Conservation (phyloP, 2,329 filamentous ascomycete species). For the Dactylonectria estremocensis region DNA sequence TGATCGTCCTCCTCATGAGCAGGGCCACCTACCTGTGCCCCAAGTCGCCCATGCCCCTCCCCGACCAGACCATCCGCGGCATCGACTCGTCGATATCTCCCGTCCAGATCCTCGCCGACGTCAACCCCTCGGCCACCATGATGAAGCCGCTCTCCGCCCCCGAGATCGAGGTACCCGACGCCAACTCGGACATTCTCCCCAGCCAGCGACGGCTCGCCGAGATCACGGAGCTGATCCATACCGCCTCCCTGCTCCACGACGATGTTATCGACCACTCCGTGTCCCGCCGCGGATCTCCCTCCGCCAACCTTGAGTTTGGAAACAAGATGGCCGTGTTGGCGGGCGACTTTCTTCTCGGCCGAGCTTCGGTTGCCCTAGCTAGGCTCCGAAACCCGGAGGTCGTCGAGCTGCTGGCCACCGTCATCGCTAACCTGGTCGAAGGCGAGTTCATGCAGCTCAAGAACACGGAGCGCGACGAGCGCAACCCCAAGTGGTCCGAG, state of each 20-base stretch:
- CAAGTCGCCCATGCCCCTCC: conserved; percentile 63
- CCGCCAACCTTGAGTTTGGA: conserved; percentile 94
- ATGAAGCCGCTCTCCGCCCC: conserved; percentile 56
- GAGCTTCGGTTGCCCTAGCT: conserved; percentile 93
- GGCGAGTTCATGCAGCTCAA: conserved; percentile 99
- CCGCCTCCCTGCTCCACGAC: conserved; percentile 95
- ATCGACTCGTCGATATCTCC: conserved; percentile 72
- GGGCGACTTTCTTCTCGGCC: conserved; percentile 94
- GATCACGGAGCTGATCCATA: conserved; percentile 98
- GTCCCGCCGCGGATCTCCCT: conserved; percentile 85
- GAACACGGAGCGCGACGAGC: conserved; percentile 92
- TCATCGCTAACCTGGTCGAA: conserved; percentile 97
- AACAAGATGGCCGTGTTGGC: conserved; percentile 99
- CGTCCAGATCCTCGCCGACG: conserved; percentile 77
- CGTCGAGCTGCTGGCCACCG: conserved; percentile 92
- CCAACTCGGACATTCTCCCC: conserved; percentile 83
- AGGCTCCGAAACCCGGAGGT: conserved; percentile 94
- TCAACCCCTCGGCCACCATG: conserved; percentile 76
- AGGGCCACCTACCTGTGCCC: conserved; percentile 88
- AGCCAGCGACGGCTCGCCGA: conserved; percentile 93
- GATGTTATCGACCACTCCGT: conserved; percentile 97
- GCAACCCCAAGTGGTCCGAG: conserved; percentile 87
- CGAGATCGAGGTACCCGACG: conserved; percentile 55
- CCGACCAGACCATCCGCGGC: conserved; percentile 59
- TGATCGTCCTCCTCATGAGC: conserved; percentile 97